Percentiles rank a stretch among this genome's conserved stretches.
Evolutionary conservation across 192 early-diverging fungal genomes (phyloP).

Genomic region (Mortierella alpina): DNA sequence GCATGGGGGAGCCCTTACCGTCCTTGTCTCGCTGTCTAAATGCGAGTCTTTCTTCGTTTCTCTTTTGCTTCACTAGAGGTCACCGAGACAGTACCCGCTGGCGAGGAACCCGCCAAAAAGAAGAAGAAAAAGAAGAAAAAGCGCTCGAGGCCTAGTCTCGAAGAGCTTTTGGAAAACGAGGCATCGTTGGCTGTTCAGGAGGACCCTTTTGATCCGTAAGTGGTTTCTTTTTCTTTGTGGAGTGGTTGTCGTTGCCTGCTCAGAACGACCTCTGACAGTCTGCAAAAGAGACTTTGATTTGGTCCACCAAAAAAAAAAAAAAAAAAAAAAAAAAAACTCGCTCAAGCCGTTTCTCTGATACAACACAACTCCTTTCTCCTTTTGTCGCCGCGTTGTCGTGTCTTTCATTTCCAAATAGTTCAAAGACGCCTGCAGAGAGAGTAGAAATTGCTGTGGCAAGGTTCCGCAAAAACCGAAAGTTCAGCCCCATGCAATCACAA

Average conservation of each 20-base stretch:
- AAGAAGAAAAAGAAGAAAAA: conserved; percentile 62
- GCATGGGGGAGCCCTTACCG: neutral
- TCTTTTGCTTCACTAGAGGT: too few relatives aligned
- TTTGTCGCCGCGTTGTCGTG: neutral
- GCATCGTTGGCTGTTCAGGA: conserved; percentile 33
- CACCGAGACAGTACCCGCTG: too few relatives aligned
- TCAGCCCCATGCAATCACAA: conserved; percentile 46
- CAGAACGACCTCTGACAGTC: neutral
- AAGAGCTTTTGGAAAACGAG: conserved; percentile 45
- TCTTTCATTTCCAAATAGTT: conserved; percentile 22
- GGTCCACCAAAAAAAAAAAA: too few relatives aligned
- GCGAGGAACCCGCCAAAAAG: conserved; percentile 1
- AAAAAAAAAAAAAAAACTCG: too few relatives aligned
- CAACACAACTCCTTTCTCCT: conserved; percentile 5
- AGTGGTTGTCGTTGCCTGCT: neutral
- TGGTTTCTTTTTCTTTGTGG: neutral
- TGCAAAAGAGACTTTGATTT: too few relatives aligned
- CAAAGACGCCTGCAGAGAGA: conserved; percentile 54
- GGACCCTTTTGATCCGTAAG: conserved; percentile 61
- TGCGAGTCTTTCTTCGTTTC: too few relatives aligned
- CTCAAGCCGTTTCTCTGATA: neutral
- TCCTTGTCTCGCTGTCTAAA: neutral
- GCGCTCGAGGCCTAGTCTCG: conserved; percentile 55
- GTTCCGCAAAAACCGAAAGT: conserved; percentile 67
- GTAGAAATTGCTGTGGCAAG: conserved; percentile 63